Conservation (phyloP, 2,329 filamentous ascomycete species). For the Cercospora sp. region DNA sequence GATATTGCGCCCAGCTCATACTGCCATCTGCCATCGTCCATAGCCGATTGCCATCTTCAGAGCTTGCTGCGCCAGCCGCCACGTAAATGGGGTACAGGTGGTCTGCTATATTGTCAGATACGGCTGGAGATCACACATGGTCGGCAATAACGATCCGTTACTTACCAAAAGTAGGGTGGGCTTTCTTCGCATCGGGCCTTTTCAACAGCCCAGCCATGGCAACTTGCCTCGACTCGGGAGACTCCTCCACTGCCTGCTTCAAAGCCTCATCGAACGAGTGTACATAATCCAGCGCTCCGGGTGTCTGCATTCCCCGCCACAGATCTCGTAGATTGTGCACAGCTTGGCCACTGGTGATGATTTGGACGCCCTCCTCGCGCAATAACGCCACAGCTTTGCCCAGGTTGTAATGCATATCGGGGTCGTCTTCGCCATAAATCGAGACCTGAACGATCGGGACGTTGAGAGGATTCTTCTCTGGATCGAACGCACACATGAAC, state of each 20-base stretch:
- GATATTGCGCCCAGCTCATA: constrained; percentile 41
- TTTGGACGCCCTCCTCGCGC: constrained; percentile 65
- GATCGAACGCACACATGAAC: constrained; percentile 59
- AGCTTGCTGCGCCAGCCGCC: constrained; percentile 39
- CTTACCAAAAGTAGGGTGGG: constrained; percentile 60
- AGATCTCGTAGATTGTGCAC: constrained; percentile 47
- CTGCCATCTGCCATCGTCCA: constrained; percentile 41
- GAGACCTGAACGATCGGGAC: constrained; percentile 71
- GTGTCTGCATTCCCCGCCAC: constrained; percentile 27
- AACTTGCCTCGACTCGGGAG: constrained; percentile 34
- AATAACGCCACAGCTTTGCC: constrained; percentile 66
- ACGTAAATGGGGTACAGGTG: constrained; percentile 59
- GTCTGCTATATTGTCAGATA: background rate
- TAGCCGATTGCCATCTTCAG: constrained; percentile 35
- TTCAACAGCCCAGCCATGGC: constrained; percentile 41
- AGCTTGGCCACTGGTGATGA: constrained; percentile 73
- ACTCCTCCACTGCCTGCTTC: constrained; percentile 38
- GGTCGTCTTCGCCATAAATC: constrained; percentile 64
- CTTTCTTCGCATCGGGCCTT: constrained; percentile 56
- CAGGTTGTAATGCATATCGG: constrained; percentile 65
- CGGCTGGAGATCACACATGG: background rate
- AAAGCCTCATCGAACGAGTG: constrained; percentile 39
- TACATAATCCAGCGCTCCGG: constrained; percentile 37
- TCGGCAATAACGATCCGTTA: background rate
- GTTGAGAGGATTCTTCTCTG: constrained; percentile 40